Evolutionary conservation across 2,329 filamentous ascomycete species (phyloP).

Genomic region (Sarocladium kiliense): DNA sequence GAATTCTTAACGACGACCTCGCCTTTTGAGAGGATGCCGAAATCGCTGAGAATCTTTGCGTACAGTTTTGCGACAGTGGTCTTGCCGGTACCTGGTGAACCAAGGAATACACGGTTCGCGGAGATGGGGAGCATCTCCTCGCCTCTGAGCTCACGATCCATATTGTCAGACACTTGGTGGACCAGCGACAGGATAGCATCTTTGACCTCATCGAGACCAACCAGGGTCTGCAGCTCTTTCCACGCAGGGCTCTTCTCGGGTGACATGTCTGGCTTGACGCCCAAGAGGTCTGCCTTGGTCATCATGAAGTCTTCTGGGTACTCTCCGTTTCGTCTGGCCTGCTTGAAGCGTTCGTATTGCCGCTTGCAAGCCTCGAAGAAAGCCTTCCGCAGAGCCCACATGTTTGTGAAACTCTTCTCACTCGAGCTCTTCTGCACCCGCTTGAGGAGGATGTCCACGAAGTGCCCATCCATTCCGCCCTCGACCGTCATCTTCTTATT

Average conservation of each 20-base stretch:
- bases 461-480: conserved; percentile 4
- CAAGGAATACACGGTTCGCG: conserved; percentile 55
- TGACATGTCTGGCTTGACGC: conserved; percentile 43
- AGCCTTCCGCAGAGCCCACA: conserved; percentile 11
- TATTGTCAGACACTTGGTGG: conserved; percentile 48
- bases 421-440: conserved; percentile 42
- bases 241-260: conserved; percentile 43
- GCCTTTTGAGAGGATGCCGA: conserved; percentile 52
- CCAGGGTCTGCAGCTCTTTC: conserved; percentile 46
- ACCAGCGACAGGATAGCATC: conserved; percentile 42
- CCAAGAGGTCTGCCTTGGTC: conserved; percentile 52
- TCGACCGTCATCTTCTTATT: conserved; percentile 11
- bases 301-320: conserved; percentile 42
- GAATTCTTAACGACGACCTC: conserved; percentile 58
- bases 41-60: conserved; percentile 52
- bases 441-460: conserved; percentile 29
- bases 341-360: conserved; percentile 9
- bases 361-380: conserved; percentile 9
- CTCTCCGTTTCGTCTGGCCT: conserved; percentile 15
- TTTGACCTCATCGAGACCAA: conserved; percentile 51
- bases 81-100: conserved; percentile 59
- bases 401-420: conserved; percentile 11
- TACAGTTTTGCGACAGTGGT: conserved; percentile 60
- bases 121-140: conserved; percentile 42
- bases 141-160: conserved; percentile 49